phyloP scores from a whole-genome alignment of 73 alveolate genomes.

The Tetrahymena thermophila region DNA sequence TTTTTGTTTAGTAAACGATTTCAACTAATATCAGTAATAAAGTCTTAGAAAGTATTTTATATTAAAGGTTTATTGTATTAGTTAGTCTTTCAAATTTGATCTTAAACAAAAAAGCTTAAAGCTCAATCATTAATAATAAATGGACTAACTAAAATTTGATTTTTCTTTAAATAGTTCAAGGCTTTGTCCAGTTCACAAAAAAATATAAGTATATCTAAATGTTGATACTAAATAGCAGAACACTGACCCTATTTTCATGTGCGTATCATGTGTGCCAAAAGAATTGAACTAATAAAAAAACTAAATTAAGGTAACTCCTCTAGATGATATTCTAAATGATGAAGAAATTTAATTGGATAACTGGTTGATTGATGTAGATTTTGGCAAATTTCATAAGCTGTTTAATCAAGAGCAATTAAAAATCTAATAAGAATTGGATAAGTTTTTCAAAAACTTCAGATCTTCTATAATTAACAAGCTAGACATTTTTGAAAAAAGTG shows the following conservation, averaged over 20 bases:
- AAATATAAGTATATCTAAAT: background rate
- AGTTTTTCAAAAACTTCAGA: background rate
- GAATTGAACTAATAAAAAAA: background rate
- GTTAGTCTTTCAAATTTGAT: too few species aligned
- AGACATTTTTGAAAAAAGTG: background rate
- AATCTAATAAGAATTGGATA: background rate
- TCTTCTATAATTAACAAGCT: background rate
- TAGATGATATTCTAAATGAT: background rate
- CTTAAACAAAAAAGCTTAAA: too few species aligned
- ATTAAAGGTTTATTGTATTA: too few species aligned
- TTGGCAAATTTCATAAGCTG: background rate
- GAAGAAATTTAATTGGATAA: background rate
- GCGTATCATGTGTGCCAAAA: background rate
- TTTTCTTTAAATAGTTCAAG: background rate
- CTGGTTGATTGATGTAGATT: background rate
- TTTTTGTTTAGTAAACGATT: too few species aligned
- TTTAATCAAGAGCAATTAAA: background rate
- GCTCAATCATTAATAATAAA: background rate
- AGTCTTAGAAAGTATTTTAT: too few species aligned
- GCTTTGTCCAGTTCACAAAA: background rate
- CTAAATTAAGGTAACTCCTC: background rate
- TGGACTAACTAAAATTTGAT: background rate
- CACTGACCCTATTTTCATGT: background rate
- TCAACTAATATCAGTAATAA: too few species aligned
- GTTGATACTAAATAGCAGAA: background rate